Evolutionary conservation across 2,329 filamentous ascomycete genomes (phyloP).

Genomic region (Sporothrix euskadiensis): DNA sequence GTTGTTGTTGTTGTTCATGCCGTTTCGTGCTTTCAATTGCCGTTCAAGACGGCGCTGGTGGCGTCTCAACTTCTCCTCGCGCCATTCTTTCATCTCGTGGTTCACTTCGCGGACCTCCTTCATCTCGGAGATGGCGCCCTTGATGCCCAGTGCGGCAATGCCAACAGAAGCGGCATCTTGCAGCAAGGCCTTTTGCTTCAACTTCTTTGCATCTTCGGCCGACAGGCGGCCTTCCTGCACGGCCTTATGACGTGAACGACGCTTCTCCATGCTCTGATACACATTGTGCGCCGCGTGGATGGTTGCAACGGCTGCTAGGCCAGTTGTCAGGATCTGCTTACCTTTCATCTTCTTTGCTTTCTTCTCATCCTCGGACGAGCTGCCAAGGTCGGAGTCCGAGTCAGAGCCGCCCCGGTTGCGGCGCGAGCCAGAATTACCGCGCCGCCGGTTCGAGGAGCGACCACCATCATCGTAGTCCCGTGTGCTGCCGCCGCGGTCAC

Average conservation of each 20-base stretch:
- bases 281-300: conserved; percentile 62
- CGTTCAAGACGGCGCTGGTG: conserved; percentile 51
- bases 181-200: conserved; percentile 58
- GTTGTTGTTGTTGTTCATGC: conserved; percentile 24
- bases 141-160: conserved; percentile 59
- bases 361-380: conserved; percentile 59
- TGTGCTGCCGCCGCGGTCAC: conserved; percentile 40
- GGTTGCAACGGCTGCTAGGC: conserved; percentile 59
- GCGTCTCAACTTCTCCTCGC: conserved; percentile 51
- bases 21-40: conserved; percentile 24
- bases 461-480: conserved; percentile 51
- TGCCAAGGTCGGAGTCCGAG: conserved; percentile 57
- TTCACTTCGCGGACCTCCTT: conserved; percentile 56
- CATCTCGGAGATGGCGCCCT: conserved; percentile 57
- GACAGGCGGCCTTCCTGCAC: conserved; percentile 56
- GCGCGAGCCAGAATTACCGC: conserved; percentile 43
- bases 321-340: conserved; percentile 61
- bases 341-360: conserved; percentile 59
- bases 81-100: conserved; percentile 52
- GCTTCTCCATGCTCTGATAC: conserved; percentile 60
- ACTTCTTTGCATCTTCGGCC: conserved; percentile 54
- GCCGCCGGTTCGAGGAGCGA: conserved; percentile 43
- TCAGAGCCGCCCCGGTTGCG: conserved; percentile 43
- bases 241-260: conserved; percentile 54
- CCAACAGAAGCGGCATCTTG: conserved; percentile 61